A percentile compares a stretch with the other conserved stretches of the same genome.
These are phyloP conservation scores for Collariella sp. DNA, from an alignment of 495 filamentous ascomycete species.

Conservation along the genomic window DNA sequence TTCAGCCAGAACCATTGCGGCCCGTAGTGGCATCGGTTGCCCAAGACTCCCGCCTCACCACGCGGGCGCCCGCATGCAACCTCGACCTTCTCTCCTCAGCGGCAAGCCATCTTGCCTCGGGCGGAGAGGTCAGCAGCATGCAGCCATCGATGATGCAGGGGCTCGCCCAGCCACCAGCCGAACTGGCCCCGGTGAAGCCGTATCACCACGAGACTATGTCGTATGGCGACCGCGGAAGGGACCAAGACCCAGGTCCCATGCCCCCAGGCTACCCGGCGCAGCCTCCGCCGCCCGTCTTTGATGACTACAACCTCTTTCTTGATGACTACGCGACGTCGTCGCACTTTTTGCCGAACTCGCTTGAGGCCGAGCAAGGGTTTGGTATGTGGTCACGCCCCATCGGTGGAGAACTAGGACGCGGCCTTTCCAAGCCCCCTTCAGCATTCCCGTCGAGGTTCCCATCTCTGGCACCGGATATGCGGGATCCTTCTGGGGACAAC, in stretches of 20 bases:
- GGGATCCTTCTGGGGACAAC: conserved; percentile 45
- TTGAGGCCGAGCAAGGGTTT: conserved; percentile 41
- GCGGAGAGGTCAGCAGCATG: conserved; percentile 40
- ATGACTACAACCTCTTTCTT: conserved; percentile 46
- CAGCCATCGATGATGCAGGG: conserved; percentile 39
- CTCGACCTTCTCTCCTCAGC: conserved; percentile 45
- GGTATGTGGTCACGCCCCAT: conserved; percentile 36
- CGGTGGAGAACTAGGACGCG: conserved; percentile 30
- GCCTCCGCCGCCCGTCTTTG: conserved; percentile 30
- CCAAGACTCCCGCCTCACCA: conserved; percentile 33
- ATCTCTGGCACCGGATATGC: conserved; percentile 56
- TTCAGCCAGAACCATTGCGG: conserved; percentile 31
- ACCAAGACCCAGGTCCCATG: conserved; percentile 35
- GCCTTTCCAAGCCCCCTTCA: conserved; percentile 46
- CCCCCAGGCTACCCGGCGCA: conserved; percentile 32
- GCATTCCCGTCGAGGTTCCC: conserved; percentile 62
- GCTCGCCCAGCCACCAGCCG: conserved; percentile 28
- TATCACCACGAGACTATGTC: conserved; percentile 38
- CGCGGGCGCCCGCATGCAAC: conserved; percentile 43
- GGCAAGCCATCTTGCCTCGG: conserved; percentile 42
- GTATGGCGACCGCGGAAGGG: conserved; percentile 36
- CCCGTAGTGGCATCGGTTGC: conserved; percentile 31
- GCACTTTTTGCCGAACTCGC: conserved; percentile 39
- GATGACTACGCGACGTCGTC: conserved; percentile 42
- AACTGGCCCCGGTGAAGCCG: conserved; percentile 36